Conservation (phyloP, 805 yeast genomes). For the Lipomyces sp. region DNA sequence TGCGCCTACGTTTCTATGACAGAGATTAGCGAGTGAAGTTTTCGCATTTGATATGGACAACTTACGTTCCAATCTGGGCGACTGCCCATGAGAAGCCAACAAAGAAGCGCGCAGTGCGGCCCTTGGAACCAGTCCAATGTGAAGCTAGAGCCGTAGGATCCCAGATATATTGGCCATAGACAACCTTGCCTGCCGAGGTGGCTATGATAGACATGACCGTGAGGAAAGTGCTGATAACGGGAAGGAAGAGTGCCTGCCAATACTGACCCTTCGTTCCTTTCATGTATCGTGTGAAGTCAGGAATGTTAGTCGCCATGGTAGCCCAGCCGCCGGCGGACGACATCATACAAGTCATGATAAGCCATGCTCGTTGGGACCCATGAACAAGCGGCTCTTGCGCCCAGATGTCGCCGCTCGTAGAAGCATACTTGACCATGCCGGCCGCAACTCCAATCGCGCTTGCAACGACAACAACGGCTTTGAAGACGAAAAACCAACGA, state of each 20-base stretch:
- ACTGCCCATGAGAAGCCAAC: slow-evolving; percentile 35
- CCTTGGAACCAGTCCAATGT: slow-evolving; percentile 33
- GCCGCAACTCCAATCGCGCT: slow-evolving; percentile 37
- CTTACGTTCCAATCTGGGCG: slow-evolving; percentile 35
- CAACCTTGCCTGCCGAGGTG: slow-evolving; percentile 30
- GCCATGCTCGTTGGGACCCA: slow-evolving; percentile 39
- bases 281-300: slow-evolving; percentile 38
- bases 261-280: slow-evolving; percentile 27
- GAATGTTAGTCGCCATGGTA: slow-evolving; percentile 42
- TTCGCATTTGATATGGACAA: not conserved
- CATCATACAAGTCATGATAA: slow-evolving; percentile 37
- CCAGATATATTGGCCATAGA: slow-evolving; percentile 35
- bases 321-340: slow-evolving; percentile 43
- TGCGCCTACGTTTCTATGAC: slow-evolving; percentile 48
- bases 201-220: slow-evolving; percentile 31
- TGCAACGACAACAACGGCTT: slow-evolving; percentile 32
- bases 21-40: not conserved
- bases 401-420: slow-evolving; percentile 31
- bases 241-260: slow-evolving; percentile 36
- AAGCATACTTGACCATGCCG: slow-evolving; percentile 33
- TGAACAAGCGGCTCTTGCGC: slow-evolving; percentile 31
- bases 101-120: slow-evolving; percentile 35
- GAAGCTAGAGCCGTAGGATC: slow-evolving; percentile 33
- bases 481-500: slow-evolving; percentile 34
- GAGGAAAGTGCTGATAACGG: slow-evolving; percentile 34